phyloP scores from a whole-genome alignment of 306 rosid genomes.

The Begonia masoniana region DNA sequence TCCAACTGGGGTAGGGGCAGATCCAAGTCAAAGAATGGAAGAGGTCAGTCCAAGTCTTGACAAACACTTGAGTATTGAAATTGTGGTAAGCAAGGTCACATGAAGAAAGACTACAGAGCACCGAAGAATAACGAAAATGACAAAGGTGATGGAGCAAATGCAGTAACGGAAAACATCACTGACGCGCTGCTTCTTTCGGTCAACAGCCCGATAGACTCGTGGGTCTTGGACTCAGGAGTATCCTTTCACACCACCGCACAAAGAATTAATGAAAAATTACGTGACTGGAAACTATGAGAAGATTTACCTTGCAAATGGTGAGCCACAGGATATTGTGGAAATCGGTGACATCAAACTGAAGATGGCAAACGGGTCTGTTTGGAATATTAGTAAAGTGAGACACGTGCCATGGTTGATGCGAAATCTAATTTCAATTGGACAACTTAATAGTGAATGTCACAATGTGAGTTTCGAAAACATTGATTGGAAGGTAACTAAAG shows the following conservation, averaged over 20 bases:
- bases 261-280: background rate
- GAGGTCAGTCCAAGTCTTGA: background rate
- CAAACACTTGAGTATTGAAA: background rate
- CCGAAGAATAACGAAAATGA: background rate
- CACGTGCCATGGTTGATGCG: background rate
- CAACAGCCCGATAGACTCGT: background rate
- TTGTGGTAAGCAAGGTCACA: background rate
- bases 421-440: background rate
- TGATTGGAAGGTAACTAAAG: background rate
- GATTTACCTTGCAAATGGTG: background rate
- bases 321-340: background rate
- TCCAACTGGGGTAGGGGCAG: background rate
- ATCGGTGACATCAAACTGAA: background rate
- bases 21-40: background rate
- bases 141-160: background rate
- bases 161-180: background rate
- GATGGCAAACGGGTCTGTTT: background rate
- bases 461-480: background rate
- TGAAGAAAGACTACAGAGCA: background rate
- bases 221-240: background rate
- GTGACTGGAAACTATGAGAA: background rate
- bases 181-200: background rate
- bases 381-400: background rate
- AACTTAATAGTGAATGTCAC: background rate
- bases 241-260: background rate